phyloP scores from a whole-genome alignment of 2,329 filamentous ascomycete genomes.

The Sporothrix curviconia region DNA sequence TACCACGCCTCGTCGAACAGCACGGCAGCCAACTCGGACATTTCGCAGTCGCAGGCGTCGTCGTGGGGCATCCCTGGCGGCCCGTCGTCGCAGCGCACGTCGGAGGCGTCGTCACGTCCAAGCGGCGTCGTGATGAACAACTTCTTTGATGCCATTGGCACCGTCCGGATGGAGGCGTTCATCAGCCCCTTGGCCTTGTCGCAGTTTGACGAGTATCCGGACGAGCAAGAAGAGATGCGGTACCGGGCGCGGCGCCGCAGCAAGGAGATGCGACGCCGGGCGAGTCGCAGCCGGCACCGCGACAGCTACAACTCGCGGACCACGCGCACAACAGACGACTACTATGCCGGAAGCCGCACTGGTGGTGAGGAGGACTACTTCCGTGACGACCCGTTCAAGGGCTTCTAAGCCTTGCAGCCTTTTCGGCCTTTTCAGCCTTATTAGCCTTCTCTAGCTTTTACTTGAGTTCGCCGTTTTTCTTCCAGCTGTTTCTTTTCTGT shows the following conservation, averaged over 20 bases:
- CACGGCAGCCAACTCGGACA: conserved; percentile 53
- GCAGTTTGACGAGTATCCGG: conserved; percentile 39
- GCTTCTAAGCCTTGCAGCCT: conserved; percentile 45
- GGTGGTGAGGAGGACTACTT: conserved; percentile 49
- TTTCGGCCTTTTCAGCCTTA: background rate
- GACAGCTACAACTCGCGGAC: conserved; percentile 45
- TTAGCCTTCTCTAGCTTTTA: background rate
- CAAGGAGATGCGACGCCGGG: conserved; percentile 47
- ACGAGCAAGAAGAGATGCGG: conserved; percentile 45
- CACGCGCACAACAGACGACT: conserved; percentile 42
- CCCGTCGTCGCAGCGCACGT: conserved; percentile 41
- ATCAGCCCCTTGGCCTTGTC: conserved; percentile 56
- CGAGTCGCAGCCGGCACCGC: conserved; percentile 45
- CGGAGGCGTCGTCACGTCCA: conserved; percentile 46
- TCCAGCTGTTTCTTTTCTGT: background rate
- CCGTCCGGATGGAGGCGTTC: conserved; percentile 95
- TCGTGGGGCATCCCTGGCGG: conserved; percentile 24
- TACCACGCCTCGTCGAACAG: conserved; percentile 48
- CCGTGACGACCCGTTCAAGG: conserved; percentile 55
- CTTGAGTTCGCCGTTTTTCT: background rate
- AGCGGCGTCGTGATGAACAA: conserved; percentile 36
- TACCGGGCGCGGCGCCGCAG: conserved; percentile 45
- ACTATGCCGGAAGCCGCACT: conserved; percentile 41
- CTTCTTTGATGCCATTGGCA: conserved; percentile 85
- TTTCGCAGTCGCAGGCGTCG: conserved; percentile 44